Base-by-base conservation (phyloP, 73 alveolate genomes). In the Blepharisma stoltei region DNA sequence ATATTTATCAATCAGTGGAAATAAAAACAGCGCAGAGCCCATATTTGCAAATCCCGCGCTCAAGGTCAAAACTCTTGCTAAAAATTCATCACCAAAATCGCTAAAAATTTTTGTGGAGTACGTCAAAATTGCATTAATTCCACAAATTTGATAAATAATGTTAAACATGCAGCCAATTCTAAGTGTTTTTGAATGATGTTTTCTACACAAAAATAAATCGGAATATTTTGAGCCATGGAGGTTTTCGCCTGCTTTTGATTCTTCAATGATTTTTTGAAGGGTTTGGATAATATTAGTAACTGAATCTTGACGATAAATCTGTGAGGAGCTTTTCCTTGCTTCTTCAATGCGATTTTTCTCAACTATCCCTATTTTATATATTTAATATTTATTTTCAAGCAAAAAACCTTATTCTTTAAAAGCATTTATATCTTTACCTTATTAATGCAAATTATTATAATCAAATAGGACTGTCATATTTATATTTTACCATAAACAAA, bases 391-490 rank as follows among this genome's bases (percentile, higher is more conserved):
- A n/a, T n/a, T n/a, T n/a, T n/a, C n/a, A n/a, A n/a, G n/a, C n/a
- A n/a, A n/a, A n/a, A n/a, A n/a, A n/a, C n/a, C n/a, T n/a, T n/a
- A n/a, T n/a, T n/a, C n/a, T n/a, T n/a, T n/a, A n/a, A n/a, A n/a
- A n/a, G n/a, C n/a, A n/a, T n/a, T n/a, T n/a, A n/a, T n/a, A n/a
- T n/a, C n/a, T n/a, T n/a, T n/a, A n/a, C n/a, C n/a, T n/a, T n/a
- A n/a, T n/a, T n/a, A n/a, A n/a, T n/a, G n/a, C n/a, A n/a, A n/a
- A n/a, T n/a, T n/a, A n/a, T n/a, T n/a, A n/a, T n/a, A 60, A 38
- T 38, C 73, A 60, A 5, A 60, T n/a, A 14, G 73, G 73, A 2
- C 48, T 25, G 14, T 60, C 73, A 60, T 60, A 38, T 60, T 18
- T 25, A 25, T 18, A 20, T 8, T 9, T 9, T 18, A 25, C 18